Evolutionary conservation across 768 basidiomycete genomes (phyloP).

Genomic region (Calocera cornea): DNA sequence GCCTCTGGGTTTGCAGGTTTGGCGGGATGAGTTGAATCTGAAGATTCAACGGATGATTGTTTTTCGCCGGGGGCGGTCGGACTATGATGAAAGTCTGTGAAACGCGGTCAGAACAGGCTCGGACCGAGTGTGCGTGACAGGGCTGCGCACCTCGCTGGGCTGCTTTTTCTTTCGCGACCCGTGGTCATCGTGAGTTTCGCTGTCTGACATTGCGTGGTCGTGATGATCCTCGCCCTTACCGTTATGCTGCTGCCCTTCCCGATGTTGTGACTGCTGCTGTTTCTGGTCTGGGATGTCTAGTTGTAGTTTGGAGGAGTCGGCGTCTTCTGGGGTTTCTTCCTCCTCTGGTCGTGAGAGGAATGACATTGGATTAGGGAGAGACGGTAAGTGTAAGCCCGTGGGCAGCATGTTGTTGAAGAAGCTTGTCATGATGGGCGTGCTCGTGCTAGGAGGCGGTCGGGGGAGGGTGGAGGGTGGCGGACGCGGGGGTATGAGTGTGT

Average conservation of each 20-base stretch:
- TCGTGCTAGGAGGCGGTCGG: too few relatives aligned
- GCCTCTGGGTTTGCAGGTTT: constrained; percentile 20
- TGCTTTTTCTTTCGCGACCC: background rate
- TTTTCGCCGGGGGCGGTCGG: constrained; percentile 70
- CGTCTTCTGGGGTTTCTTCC: background rate
- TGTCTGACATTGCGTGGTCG: background rate
- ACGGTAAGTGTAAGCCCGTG: background rate
- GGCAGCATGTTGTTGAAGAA: background rate
- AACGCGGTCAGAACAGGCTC: background rate
- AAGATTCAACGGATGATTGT: constrained; percentile 77
- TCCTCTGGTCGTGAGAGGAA: background rate
- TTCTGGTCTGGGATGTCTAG: background rate
- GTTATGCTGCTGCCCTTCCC: background rate
- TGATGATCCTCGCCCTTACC: background rate
- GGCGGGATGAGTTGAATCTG: constrained; percentile 85
- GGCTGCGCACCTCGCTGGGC: background rate
- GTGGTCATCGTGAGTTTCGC: background rate
- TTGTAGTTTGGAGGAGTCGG: background rate
- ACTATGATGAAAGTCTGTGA: constrained; percentile 80
- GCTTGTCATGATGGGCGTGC: background rate
- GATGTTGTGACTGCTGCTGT: background rate
- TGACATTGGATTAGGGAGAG: background rate
- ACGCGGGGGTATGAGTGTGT: too few relatives aligned
- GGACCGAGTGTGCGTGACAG: background rate
- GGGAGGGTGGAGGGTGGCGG: too few relatives aligned